phyloP scores from a whole-genome alignment of 441 rosid genomes.

The Dalechampia spathulata region DNA sequence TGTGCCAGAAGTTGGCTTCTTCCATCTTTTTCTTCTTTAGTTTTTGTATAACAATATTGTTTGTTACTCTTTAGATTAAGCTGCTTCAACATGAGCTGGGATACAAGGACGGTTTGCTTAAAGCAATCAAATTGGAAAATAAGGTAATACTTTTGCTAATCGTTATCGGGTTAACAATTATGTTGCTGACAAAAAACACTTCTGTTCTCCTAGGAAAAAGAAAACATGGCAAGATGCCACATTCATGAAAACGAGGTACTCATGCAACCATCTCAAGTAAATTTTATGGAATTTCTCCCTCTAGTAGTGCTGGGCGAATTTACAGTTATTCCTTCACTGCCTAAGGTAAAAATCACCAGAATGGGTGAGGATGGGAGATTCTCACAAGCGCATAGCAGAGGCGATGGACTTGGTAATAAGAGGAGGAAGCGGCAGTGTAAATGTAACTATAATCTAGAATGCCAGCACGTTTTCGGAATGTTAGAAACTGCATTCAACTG shows the following conservation, averaged over 20 bases:
- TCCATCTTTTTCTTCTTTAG: not conserved
- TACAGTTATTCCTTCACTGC: not conserved
- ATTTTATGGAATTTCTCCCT: not conserved
- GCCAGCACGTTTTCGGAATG: not conserved
- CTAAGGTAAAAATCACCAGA: slow-evolving; percentile 14
- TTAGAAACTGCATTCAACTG: not conserved
- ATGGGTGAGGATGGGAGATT: not conserved
- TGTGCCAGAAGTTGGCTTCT: not conserved
- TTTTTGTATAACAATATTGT: not conserved
- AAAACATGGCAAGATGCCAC: slow-evolving; percentile 2
- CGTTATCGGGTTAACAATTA: not conserved
- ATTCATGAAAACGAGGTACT: not conserved
- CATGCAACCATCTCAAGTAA: not conserved
- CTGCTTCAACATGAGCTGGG: slow-evolving; percentile 51
- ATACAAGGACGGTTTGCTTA: slow-evolving; percentile 43
- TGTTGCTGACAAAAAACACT: not conserved
- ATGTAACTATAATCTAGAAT: slow-evolving; percentile 10
- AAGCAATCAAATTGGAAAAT: slow-evolving; percentile 31
- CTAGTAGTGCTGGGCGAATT: not conserved
- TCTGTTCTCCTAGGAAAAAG: not conserved
- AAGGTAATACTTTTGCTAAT: slow-evolving; percentile 14
- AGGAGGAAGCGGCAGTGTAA: slow-evolving; percentile 11
- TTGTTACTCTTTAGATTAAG: slow-evolving; percentile 27
- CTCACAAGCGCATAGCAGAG: not conserved
- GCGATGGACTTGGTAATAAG: slow-evolving; percentile 5